Evolutionary conservation across 2,329 filamentous ascomycete species (phyloP).

Genomic region (Alternaria rosae): DNA sequence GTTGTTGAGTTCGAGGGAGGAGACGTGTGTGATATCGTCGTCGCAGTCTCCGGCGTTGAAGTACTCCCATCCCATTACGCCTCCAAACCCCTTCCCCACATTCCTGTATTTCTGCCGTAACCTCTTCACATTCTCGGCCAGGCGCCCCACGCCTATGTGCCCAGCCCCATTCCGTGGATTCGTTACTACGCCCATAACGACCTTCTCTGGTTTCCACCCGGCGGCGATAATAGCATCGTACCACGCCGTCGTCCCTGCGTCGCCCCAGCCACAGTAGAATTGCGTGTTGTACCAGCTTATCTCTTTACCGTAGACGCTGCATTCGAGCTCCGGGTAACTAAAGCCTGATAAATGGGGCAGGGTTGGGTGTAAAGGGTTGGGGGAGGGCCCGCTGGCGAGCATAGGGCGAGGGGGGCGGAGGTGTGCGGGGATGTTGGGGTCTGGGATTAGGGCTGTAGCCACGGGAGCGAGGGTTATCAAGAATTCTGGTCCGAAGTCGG

Average conservation of each 20-base stretch:
- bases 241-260: slow-evolving; percentile 60
- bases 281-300: slow-evolving; percentile 91
- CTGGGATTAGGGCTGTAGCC: slow-evolving; percentile 72
- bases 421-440: slow-evolving; percentile 44
- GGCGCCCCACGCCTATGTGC: slow-evolving; percentile 64
- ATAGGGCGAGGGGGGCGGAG: slow-evolving; percentile 40
- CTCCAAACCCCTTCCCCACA: slow-evolving; percentile 69
- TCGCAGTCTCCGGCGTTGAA: slow-evolving; percentile 70
- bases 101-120: slow-evolving; percentile 65
- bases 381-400: slow-evolving; percentile 37
- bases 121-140: slow-evolving; percentile 64
- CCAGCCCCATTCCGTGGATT: slow-evolving; percentile 75
- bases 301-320: slow-evolving; percentile 47
- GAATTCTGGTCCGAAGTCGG: slow-evolving; percentile 74
- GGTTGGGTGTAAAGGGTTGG: slow-evolving; percentile 44
- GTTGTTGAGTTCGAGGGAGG: slow-evolving; percentile 27
- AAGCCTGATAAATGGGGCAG: slow-evolving; percentile 78
- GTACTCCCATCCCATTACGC: slow-evolving; percentile 95
- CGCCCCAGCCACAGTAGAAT: slow-evolving; percentile 92
- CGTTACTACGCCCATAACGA: slow-evolving; percentile 84
- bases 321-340: slow-evolving; percentile 77
- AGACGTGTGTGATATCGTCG: slow-evolving; percentile 36
- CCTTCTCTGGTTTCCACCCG: slow-evolving; percentile 75
- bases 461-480: slow-evolving; percentile 84
- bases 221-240: slow-evolving; percentile 63